Conservation (phyloP, 1,284 basidiomycete genomes). For the Ustilago loliicola region DNA sequence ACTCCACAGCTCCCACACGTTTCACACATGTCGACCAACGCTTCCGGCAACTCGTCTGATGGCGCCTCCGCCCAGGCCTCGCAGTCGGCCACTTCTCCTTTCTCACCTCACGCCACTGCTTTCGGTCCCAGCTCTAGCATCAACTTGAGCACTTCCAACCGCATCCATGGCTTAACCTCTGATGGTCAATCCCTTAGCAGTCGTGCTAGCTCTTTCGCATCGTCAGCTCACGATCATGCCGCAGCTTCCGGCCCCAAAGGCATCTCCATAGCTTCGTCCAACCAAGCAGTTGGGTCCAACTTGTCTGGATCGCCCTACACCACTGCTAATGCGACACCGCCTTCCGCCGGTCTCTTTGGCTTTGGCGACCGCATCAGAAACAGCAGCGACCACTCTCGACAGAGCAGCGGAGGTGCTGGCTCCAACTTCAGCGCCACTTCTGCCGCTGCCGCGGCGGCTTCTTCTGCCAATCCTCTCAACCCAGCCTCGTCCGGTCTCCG, state of each 20-base stretch:
- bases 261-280: slow-evolving; percentile 1
- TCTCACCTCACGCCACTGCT: slow-evolving; percentile 31
- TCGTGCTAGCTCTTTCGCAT: slow-evolving; percentile 38
- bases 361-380: slow-evolving; percentile 28
- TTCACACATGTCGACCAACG: slow-evolving; percentile 21
- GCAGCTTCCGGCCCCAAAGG: slow-evolving; percentile 9
- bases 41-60: slow-evolving; percentile 19
- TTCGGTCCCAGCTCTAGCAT: slow-evolving; percentile 17
- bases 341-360: slow-evolving; percentile 9
- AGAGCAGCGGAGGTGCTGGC: slow-evolving; percentile 32
- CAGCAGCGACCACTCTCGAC: slow-evolving; percentile 29
- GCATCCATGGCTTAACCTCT: slow-evolving; percentile 15
- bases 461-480: slow-evolving; percentile 8
- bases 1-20: too few relatives aligned
- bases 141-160: slow-evolving; percentile 10
- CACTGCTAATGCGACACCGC: slow-evolving; percentile 2
- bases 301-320: slow-evolving; percentile 6
- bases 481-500: slow-evolving; percentile 4
- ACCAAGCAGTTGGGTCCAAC: not conserved
- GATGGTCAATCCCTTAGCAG: slow-evolving; percentile 34
- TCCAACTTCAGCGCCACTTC: slow-evolving; percentile 25
- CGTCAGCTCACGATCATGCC: slow-evolving; percentile 27
- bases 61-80: slow-evolving; percentile 14
- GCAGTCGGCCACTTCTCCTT: slow-evolving; percentile 22
- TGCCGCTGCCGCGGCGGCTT: not conserved